phyloP scores from a whole-genome alignment of 78 protist genomes.

The Dictyostelium citrinum region DNA sequence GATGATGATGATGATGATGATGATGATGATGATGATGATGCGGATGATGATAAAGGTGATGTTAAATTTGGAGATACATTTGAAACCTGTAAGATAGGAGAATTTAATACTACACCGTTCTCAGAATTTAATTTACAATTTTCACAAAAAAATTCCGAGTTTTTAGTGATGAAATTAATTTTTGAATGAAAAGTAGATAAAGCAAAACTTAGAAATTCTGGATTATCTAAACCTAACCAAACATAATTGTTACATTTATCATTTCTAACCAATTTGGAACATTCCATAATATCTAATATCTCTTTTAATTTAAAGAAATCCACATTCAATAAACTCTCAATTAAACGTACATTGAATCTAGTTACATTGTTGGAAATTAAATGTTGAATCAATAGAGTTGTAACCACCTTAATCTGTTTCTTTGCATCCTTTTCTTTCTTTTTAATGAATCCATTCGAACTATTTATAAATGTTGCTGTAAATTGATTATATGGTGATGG shows the following conservation, averaged over 20 bases:
- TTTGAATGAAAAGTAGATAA: not conserved
- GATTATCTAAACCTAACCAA: not conserved
- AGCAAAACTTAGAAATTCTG: not conserved
- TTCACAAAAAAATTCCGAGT: not conserved
- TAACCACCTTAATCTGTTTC: not conserved
- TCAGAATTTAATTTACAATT: not conserved
- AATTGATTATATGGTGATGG: not conserved
- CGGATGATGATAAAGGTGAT: not conserved
- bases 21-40: not conserved
- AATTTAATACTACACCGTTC: not conserved
- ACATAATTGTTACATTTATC: not conserved
- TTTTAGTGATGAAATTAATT: not conserved
- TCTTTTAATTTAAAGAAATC: not conserved
- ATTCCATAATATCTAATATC: not conserved
- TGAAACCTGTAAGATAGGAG: not conserved
- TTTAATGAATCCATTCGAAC: not conserved
- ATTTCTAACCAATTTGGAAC: slow-evolving; percentile 1
- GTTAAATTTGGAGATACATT: not conserved
- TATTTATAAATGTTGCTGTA: not conserved
- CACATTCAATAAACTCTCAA: not conserved
- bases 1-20: not conserved
- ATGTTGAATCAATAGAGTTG: not conserved
- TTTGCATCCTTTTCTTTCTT: not conserved
- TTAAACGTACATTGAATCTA: not conserved
- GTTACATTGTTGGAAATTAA: not conserved